Conservation (phyloP, 208 protist genomes). For the Trypanosoma lewisi region DNA sequence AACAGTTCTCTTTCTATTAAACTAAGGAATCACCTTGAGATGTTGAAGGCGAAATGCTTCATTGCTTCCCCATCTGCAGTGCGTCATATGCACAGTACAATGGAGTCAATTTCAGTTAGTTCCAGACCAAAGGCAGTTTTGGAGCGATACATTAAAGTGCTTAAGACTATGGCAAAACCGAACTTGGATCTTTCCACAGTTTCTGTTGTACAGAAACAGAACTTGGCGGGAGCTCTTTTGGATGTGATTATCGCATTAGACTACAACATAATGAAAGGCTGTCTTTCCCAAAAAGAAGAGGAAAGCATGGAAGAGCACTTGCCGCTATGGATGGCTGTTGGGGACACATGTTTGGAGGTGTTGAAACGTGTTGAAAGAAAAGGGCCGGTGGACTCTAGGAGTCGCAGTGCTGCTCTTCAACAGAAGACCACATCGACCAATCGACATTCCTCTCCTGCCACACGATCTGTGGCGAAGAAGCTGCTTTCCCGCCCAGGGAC, state of each 20-base stretch:
- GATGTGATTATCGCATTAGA: slow-evolving; percentile 54
- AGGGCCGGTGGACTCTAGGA: slow-evolving; percentile 23
- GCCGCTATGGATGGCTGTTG: slow-evolving; percentile 29
- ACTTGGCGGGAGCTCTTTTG: slow-evolving; percentile 38
- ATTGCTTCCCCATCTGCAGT: slow-evolving; percentile 39
- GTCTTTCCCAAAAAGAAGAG: slow-evolving; percentile 30
- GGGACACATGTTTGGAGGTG: slow-evolving; percentile 28
- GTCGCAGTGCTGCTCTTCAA: slow-evolving; percentile 38
- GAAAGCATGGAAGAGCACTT: slow-evolving; percentile 29
- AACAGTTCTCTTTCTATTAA: not conserved
- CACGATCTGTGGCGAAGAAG: not conserved
- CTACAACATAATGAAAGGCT: slow-evolving; percentile 30
- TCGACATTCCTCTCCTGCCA: slow-evolving; percentile 18
- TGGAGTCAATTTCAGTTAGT: slow-evolving; percentile 42
- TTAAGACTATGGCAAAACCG: slow-evolving; percentile 25
- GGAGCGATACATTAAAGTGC: slow-evolving; percentile 33
- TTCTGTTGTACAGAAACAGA: slow-evolving; percentile 25
- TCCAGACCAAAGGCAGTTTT: slow-evolving; percentile 40
- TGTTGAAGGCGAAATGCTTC: slow-evolving; percentile 46
- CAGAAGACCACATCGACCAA: slow-evolving; percentile 33
- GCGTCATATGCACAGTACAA: slow-evolving; percentile 27
- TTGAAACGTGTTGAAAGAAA: slow-evolving; percentile 8
- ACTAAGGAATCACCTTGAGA: not conserved
- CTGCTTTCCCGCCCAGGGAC: slow-evolving; percentile 1
- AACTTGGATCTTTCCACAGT: slow-evolving; percentile 9